Evolutionary conservation across 352 stramenopile genomes (phyloP), one percentile per base, ranked within the genome.

Genomic region (Phytophthora hybrid): DNA sequence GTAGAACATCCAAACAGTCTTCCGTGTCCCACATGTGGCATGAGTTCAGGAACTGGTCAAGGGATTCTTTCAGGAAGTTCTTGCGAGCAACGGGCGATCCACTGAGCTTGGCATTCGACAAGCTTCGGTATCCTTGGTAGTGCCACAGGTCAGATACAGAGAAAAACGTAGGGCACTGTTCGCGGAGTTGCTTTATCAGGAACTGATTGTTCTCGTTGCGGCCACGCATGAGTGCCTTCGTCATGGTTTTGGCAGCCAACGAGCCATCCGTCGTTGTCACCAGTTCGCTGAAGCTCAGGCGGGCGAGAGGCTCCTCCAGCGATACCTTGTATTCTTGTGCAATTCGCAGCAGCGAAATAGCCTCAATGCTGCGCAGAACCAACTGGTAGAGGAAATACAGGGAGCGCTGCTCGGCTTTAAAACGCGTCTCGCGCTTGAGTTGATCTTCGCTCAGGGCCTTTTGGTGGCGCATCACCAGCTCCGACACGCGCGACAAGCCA

Each of bases 11-110:
- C 29, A 96, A 61, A 32, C 85, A 92, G 54, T 93, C 87, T 41
- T 88, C 85, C 4, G 88, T 92, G 56, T 94, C 87, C 90, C 90
- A 96, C 84, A 93, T 93, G 68, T 96, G 83, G 66, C 88, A 93
- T 23, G 90, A 89, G 23, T 90, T 91, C 47, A 93, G 68, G 52
- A 96, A 95, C 64, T 96, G 90, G 0, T 86, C 77, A 0, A 96
- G 79, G 5, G 90, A 94, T 49, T 94, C 85, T 34, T 88, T 78
- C 14, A 95, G 64, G 54, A 91, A 85, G 1, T 82, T 81, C 29
- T 85, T 81, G 16, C 87, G 88, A 7, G 85, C 87, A 57, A 85
- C 85, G 4, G 87, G 78, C 0, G 87, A 86, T 5, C 74, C 75
- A 49, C 87, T 92, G 18, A 96, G 71, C 63, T 94, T 93, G 0